These are phyloP conservation scores for Schizopora paradoxa DNA, from an alignment of 1,284 basidiomycete species.

Conservation along the genomic window DNA sequence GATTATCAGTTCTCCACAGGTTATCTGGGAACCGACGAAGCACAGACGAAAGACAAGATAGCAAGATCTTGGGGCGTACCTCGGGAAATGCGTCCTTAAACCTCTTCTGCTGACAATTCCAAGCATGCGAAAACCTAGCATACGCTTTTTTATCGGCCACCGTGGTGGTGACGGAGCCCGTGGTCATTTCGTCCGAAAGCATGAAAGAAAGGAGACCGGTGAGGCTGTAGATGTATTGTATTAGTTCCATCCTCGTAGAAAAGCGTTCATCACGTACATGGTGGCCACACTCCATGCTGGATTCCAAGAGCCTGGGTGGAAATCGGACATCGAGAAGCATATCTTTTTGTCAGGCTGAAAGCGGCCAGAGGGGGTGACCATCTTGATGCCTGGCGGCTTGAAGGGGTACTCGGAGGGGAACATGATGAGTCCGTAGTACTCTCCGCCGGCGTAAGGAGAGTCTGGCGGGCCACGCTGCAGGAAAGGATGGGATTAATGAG, in stretches of 20 bases:
- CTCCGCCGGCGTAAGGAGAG: slow-evolving; percentile 87
- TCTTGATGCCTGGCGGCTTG: slow-evolving; percentile 96
- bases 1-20: no score
- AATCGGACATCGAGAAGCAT: slow-evolving; percentile 95
- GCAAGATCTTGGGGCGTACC: slow-evolving; percentile 40
- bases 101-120: slow-evolving; percentile 76
- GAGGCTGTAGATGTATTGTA: slow-evolving; percentile 47
- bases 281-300: slow-evolving; percentile 92
- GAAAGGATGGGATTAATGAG: slow-evolving; percentile 18
- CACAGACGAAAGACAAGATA: no score
- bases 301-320: slow-evolving; percentile 88
- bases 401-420: slow-evolving; percentile 94
- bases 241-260: slow-evolving; percentile 11
- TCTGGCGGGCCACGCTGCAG: slow-evolving; percentile 86
- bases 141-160: slow-evolving; percentile 74
- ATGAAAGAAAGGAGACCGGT: slow-evolving; percentile 95
- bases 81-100: slow-evolving; percentile 86
- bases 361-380: slow-evolving; percentile 91
- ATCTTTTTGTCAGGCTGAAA: slow-evolving; percentile 94
- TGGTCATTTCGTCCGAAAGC: slow-evolving; percentile 95
- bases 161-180: slow-evolving; percentile 82
- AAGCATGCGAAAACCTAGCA: slow-evolving; percentile 76
- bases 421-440: slow-evolving; percentile 85
- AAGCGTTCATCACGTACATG: slow-evolving; percentile 52
- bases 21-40: no score